These are phyloP conservation scores for Pythium scleroteichum DNA, from an alignment of 352 stramenopile genomes.

Conservation along the genomic window DNA sequence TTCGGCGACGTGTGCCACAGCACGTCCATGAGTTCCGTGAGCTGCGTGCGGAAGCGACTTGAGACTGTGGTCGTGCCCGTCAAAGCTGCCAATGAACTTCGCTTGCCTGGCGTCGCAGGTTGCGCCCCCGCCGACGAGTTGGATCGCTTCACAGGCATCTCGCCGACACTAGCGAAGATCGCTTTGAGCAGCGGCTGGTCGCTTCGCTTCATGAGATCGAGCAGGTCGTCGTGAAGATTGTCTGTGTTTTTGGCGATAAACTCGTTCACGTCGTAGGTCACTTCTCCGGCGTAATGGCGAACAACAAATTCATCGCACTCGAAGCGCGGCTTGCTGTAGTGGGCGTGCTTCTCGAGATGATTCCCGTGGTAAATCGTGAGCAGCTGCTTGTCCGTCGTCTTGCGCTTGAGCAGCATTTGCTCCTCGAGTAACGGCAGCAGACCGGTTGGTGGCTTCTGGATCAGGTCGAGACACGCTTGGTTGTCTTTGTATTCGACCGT, in stretches of 20 bases:
- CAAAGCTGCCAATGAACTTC: conserved; percentile 23
- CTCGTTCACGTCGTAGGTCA: conserved; percentile 79
- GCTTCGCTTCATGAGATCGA: conserved; percentile 74
- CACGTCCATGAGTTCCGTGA: conserved; percentile 82
- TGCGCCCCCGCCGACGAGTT: conserved; percentile 9
- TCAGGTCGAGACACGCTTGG: conserved; percentile 73
- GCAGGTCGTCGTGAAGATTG: conserved; percentile 86
- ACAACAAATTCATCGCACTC: conserved; percentile 87
- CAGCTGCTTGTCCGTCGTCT: conserved; percentile 83
- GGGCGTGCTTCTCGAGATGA: conserved; percentile 69
- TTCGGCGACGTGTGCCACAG: conserved; percentile 87
- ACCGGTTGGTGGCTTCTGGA: conserved; percentile 77
- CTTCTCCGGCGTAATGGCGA: conserved; percentile 81
- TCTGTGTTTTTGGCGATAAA: conserved; percentile 90
- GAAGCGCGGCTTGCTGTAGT: conserved; percentile 76
- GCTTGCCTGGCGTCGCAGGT: conserved; percentile 14
- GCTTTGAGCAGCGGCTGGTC: conserved; percentile 61
- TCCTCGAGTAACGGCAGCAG: conserved; percentile 86
- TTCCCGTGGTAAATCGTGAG: conserved; percentile 81
- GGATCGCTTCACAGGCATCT: conserved; percentile 16
- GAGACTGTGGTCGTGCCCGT: conserved; percentile 69
- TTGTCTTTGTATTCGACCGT: conserved; percentile 87
- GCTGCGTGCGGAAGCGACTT: conserved; percentile 76
- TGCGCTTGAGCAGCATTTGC: conserved; percentile 85
- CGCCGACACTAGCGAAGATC: conserved; percentile 42